Evolutionary conservation across 108 stramenopile species (phyloP).

Genomic region (Epipyxis sp.): DNA sequence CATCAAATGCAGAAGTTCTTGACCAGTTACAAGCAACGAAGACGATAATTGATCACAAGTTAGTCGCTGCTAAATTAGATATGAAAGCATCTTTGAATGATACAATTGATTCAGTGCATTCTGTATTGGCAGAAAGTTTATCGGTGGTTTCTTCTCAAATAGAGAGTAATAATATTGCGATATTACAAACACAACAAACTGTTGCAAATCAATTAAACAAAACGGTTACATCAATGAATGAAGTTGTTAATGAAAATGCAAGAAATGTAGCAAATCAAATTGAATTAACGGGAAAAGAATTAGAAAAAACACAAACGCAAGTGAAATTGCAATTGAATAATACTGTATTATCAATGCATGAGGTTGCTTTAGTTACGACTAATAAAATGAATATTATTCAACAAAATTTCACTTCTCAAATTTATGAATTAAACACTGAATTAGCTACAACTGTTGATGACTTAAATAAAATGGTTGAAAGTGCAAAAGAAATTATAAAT

Average conservation of each 20-base stretch:
- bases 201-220: background rate
- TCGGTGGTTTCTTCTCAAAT: background rate
- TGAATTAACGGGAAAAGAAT: background rate
- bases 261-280: background rate
- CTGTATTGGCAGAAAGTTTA: no score
- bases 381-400: background rate
- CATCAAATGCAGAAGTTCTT: constrained; percentile 11
- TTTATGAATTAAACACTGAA: background rate
- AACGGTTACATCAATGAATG: background rate
- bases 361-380: background rate
- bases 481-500: background rate
- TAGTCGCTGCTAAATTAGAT: no score
- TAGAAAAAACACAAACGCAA: background rate
- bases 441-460: background rate
- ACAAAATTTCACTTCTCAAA: background rate
- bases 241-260: no score
- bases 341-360: background rate
- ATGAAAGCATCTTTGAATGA: no score
- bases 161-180: no score
- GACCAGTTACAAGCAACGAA: background rate
- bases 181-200: no score
- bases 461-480: background rate
- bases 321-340: background rate
- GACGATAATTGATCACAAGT: no score
- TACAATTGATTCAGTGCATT: no score